Evolutionary conservation across 768 basidiomycete species (phyloP), one percentile per base, ranked within the genome.

Genomic region (Bullera alba): DNA sequence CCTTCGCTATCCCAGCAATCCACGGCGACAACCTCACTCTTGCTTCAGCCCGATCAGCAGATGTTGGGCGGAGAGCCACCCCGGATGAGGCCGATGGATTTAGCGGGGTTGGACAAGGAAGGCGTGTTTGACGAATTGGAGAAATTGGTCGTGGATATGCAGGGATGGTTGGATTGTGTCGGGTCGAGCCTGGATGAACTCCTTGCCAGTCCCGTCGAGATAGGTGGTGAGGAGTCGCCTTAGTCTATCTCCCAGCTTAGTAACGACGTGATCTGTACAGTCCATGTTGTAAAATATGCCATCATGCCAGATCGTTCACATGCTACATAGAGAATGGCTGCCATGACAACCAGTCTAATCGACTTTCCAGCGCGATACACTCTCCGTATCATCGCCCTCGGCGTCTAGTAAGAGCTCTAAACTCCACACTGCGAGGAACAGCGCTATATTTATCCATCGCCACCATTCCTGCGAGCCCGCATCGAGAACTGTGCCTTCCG

Each of bases 91-190:
- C 82, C 85, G 2, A 75, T 95, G n/a, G 82, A 92, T 66, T 84
- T 89, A 53, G 71, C 72, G 22, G 68, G 80, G 19, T 71, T 83
- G 53, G 76, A 79, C 17, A 78, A 77, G 23, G 82, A 81, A 8
- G 77, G 76, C 28, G 81, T 83, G 0, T 83, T 86, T 57, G 69
- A 75, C 1, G 85, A 88, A 65, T 78, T 96, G 42, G 82, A 81
- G 37, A 73, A 76, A 37, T 85, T 83, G 2, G 80, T 93, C 8
- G 83, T 84, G 38, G 82, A 85, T 62, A 78, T 96, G 29, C 77
- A 79, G 2, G 77, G 79, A 55, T 92, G 87, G 87, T 71, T 96
- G 50, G 78, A 79, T 4, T 77, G 82, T 0, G 79, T 92, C 0
- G 86, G 89, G 63, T 73, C 69, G 10, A 90, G 89, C 0, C 74